Base-by-base conservation (phyloP, 805 yeast species). In the Citeromyces nyonsensis region DNA sequence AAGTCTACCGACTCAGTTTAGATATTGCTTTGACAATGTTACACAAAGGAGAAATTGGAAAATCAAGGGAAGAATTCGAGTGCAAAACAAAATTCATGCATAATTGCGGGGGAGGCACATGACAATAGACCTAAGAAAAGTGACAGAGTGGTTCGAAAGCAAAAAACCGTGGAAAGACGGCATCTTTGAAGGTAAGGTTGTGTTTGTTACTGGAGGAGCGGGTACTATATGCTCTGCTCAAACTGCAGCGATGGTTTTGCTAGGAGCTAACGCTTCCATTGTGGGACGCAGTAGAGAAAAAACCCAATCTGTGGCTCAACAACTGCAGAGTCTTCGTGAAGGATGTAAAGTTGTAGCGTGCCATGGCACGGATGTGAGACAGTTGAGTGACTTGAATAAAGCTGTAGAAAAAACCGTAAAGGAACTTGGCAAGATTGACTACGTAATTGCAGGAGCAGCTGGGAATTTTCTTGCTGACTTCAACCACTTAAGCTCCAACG, bases 201-300 rank as follows among this genome's bases (percentile, higher is more conserved):
- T 73, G 4, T 80, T 86, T 42, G 82, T 84, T 33, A 88, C 97
- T 1, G 97, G 97, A 5, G 96, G 96, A 10, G 91, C 96, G 2
- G 96, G 96, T 9, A 73, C 94, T n/a, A 86, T 88, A 35, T 86
- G 96, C 52, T 61, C 91, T 31, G 88, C 80, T 5, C 96, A 86
- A 52, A 70, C 80, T 0, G 94, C 82, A 49, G 94, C 94, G 0
- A 40, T 88, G 55, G 78, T 84, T 3, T 55, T 70, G 11, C 57
- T 88, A 8, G 97, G 97, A 4, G 91, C 95, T 34, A 63, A 82
- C 45, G 94, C 93, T 10, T 81, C 81, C 4, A 78, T 88, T 29
- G 52, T 88, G 20, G 95, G 97, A 3, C 68, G 96, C 47, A 76
- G 77, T 44, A 57, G 48, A 22, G 69, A 61, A 29, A 79, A 76